These are phyloP conservation scores for Penicillium griseofulvum DNA, from an alignment of 2,329 filamentous ascomycete species.

Conservation along the genomic window DNA sequence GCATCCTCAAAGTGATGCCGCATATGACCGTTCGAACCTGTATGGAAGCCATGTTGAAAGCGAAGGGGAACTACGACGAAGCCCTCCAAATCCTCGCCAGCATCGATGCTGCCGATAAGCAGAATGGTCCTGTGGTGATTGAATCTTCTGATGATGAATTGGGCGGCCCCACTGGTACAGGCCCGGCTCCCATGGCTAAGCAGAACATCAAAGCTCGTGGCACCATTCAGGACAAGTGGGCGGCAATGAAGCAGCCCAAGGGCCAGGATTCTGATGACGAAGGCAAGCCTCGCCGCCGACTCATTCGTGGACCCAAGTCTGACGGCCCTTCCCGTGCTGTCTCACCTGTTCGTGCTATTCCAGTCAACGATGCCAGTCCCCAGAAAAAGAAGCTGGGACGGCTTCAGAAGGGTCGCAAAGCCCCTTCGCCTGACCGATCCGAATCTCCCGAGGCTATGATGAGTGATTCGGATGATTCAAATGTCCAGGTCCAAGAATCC, in stretches of 20 bases:
- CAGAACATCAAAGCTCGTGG: slow-evolving; percentile 55
- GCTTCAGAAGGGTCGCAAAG: slow-evolving; percentile 52
- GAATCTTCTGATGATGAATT: slow-evolving; percentile 45
- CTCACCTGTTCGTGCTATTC: slow-evolving; percentile 23
- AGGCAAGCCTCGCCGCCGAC: slow-evolving; percentile 35
- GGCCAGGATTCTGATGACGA: slow-evolving; percentile 24
- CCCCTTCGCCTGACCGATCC: slow-evolving; percentile 28
- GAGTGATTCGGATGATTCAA: slow-evolving; percentile 48
- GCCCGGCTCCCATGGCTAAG: slow-evolving; percentile 38
- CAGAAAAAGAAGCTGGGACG: slow-evolving; percentile 35
- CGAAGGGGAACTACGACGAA: slow-evolving; percentile 55
- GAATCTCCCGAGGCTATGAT: slow-evolving; percentile 36
- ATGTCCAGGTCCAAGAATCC: slow-evolving; percentile 37
- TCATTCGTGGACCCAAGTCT: slow-evolving; percentile 39
- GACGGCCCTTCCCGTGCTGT: slow-evolving; percentile 21
- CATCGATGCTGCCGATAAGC: slow-evolving; percentile 10
- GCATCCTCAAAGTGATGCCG: slow-evolving; percentile 52
- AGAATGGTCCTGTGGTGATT: slow-evolving; percentile 8
- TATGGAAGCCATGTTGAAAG: slow-evolving; percentile 50
- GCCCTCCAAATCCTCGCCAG: slow-evolving; percentile 50
- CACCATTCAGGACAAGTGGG: slow-evolving; percentile 60
- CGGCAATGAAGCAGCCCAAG: slow-evolving; percentile 42
- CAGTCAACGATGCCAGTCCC: slow-evolving; percentile 19
- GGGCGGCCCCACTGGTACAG: slow-evolving; percentile 20
- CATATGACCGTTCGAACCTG: slow-evolving; percentile 48